Evolutionary conservation across 2,329 filamentous ascomycete genomes (phyloP), one percentile per base, ranked within the genome.

Genomic region (Intubia oerlemansii): DNA sequence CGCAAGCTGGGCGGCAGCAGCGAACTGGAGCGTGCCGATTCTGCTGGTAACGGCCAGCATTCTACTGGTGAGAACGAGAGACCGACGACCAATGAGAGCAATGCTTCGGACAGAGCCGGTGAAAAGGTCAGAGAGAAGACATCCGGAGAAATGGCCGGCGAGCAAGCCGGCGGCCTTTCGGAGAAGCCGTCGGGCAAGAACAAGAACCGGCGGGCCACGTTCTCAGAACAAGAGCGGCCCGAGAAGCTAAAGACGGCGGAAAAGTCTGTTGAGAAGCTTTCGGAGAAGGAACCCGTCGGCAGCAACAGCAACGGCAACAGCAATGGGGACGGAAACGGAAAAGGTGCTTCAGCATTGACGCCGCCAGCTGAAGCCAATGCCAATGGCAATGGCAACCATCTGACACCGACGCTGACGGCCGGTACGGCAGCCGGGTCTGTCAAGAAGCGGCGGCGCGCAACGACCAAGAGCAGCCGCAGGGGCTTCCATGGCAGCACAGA

Each of bases 401-500:
- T n/a, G n/a, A n/a, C n/a, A n/a, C 19, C 29, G 16, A 32, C 32
- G 25, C 21, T 29, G 13, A 27, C 24, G 17, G 27, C 34, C 20
- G 29, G 38, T 40, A 31, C 46, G 46, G 36, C 31, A 10, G 24
- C 24, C 8, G 57, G 59, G 4, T 67, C 66, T 14, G 54, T 66
- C 31, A 70, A 59, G 43, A 61, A 66, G 27, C 62, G 75, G 25
- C 63, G 74, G 26, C 63, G 79, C 18, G 70, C 66, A 1, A 75
- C 69, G 17, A 84, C 77, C 22, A 74, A 67, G 50, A 63, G 66
- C 34, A 76, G 66, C 40, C 65, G 66, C 18, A 63, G 67, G 24
- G 66, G 66, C 2, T 67, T 73, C 39, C 56, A 62, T 31, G 62
- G 63, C 11, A 60, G 62, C 10, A 54, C 61, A 1, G 84, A 92